Evolutionary conservation across 768 basidiomycete genomes (phyloP).

Genomic region (Serendipita sp.): DNA sequence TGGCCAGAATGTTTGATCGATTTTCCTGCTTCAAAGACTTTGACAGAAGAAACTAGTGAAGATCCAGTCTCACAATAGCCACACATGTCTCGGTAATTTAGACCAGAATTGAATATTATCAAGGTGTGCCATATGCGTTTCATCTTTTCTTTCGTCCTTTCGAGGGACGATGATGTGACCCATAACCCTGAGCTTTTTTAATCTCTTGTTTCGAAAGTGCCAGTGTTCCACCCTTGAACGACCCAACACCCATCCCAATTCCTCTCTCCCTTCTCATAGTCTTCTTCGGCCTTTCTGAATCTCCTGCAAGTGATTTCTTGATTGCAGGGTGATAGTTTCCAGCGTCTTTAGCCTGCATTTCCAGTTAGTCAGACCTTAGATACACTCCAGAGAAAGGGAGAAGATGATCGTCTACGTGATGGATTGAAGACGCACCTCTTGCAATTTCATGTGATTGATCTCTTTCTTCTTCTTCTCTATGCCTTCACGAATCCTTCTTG

Average conservation of each 20-base stretch:
- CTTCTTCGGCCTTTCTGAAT: conserved; percentile 16
- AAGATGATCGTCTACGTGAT: not conserved
- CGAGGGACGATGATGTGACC: not conserved
- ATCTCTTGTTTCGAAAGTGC: conserved; percentile 50
- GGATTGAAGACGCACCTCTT: conserved; percentile 37
- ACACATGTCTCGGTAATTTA: no score
- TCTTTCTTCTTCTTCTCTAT: conserved; percentile 45
- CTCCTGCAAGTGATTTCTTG: conserved; percentile 41
- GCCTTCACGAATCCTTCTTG: conserved; percentile 58
- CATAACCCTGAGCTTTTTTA: conserved; percentile 19
- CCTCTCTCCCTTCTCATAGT: conserved; percentile 42
- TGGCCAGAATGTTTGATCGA: not conserved
- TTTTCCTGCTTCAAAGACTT: not conserved
- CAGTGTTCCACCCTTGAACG: conserved; percentile 51
- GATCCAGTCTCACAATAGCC: no score
- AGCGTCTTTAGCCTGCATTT: conserved; percentile 53
- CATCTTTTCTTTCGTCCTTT: no score
- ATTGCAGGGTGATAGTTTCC: conserved; percentile 74
- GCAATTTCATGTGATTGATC: conserved; percentile 35
- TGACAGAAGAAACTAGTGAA: not conserved
- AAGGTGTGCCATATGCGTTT: no score
- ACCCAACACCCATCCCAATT: conserved; percentile 63
- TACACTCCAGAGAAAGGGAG: not conserved
- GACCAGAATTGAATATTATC: no score
- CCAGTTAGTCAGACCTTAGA: not conserved